These are phyloP conservation scores for Trichoderma reesei DNA, from an alignment of 495 filamentous ascomycete genomes.

Conservation along the genomic window DNA sequence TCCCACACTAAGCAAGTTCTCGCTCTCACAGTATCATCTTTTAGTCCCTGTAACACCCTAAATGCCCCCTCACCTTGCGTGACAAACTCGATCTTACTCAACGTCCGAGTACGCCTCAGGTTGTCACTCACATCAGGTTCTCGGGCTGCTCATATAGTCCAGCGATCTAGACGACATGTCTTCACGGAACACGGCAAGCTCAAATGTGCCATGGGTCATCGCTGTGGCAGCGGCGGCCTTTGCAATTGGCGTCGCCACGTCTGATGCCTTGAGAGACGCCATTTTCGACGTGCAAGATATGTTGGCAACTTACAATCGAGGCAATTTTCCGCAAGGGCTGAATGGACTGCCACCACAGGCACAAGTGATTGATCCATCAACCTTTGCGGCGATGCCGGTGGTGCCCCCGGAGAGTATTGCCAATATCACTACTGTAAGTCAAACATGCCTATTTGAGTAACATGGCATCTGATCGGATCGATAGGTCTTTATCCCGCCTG, in stretches of 20 bases:
- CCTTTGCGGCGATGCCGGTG: background rate
- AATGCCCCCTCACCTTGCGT: too few relatives aligned
- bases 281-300: background rate
- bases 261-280: background rate
- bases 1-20: too few relatives aligned
- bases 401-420: background rate
- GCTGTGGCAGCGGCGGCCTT: background rate
- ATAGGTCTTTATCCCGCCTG: conserved; percentile 29
- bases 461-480: background rate
- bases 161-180: background rate
- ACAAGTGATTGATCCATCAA: background rate
- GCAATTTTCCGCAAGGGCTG: background rate
- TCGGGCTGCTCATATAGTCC: background rate
- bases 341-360: background rate
- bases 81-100: too few relatives aligned
- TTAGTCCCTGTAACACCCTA: too few relatives aligned
- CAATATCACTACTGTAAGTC: background rate
- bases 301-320: background rate
- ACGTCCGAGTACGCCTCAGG: too few relatives aligned
- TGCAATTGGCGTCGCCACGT: background rate
- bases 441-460: background rate
- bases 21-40: too few relatives aligned
- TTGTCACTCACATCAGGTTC: too few relatives aligned
- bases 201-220: background rate
- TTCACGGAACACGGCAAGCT: background rate